phyloP scores from a whole-genome alignment of 306 rosid species.

The Acacia crassicarpa region DNA sequence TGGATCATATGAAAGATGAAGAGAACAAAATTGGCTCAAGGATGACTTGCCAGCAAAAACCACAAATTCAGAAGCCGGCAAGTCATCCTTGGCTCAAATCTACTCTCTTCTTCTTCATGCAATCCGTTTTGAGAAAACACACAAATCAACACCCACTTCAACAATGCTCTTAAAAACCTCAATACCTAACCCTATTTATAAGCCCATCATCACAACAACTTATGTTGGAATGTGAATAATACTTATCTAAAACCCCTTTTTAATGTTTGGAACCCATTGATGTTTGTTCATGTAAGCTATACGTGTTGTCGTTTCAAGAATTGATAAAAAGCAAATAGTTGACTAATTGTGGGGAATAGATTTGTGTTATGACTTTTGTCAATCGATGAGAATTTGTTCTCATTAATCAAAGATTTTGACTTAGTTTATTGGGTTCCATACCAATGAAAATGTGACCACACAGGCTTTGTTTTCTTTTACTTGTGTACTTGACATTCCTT shows the following conservation, averaged over 20 bases:
- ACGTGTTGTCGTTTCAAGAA: neutral
- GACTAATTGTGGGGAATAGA: conserved; percentile 35
- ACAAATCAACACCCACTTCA: neutral
- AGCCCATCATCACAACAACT: neutral
- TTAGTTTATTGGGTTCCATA: neutral
- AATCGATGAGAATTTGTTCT: conserved; percentile 20
- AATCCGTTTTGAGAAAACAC: neutral
- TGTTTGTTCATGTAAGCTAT: neutral
- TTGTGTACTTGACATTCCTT: neutral
- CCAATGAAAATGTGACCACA: neutral
- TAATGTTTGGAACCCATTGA: conserved; percentile 7
- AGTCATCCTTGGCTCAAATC: conserved; percentile 35
- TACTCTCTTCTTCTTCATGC: neutral
- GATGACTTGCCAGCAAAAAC: neutral
- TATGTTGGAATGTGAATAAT: neutral
- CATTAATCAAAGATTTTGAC: neutral
- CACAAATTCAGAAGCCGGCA: conserved; percentile 4
- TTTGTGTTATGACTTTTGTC: conserved; percentile 10
- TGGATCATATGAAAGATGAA: neutral
- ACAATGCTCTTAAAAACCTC: neutral
- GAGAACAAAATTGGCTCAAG: conserved; percentile 5
- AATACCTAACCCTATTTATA: neutral
- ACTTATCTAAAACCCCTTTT: neutral
- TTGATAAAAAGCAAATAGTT: conserved; percentile 17
- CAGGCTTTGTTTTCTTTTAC: neutral